phyloP scores from a whole-genome alignment of 2,329 filamentous ascomycete genomes.

The Sarocladium strictum region DNA sequence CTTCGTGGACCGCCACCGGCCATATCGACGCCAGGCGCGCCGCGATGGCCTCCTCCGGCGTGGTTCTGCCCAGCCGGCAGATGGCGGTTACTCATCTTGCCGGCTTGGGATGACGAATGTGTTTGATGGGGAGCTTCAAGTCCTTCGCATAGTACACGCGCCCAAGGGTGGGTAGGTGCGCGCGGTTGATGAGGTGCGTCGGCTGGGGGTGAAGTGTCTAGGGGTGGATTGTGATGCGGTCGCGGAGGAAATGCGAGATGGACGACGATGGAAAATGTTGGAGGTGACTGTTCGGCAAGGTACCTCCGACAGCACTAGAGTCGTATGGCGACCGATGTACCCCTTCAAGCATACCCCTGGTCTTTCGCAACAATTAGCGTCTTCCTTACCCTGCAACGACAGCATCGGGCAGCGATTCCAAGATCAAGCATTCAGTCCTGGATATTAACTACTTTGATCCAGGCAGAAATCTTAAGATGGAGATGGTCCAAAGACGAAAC shows the following conservation, averaged over 20 bases:
- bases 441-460: no score
- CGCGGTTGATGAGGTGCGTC: slow-evolving; percentile 14
- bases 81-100: slow-evolving; percentile 73
- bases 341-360: not conserved
- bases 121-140: not conserved
- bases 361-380: not conserved
- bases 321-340: not conserved
- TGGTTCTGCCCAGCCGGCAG: slow-evolving; percentile 66
- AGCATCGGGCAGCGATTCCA: not conserved
- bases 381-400: not conserved
- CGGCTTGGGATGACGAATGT: slow-evolving; percentile 47
- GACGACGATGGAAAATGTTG: slow-evolving; percentile 10
- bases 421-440: no score
- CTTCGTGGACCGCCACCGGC: slow-evolving; percentile 16
- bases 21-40: slow-evolving; percentile 29
- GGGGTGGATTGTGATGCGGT: not conserved
- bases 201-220: slow-evolving; percentile 10
- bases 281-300: slow-evolving; percentile 4
- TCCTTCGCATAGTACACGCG: slow-evolving; percentile 3
- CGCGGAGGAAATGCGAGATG: not conserved
- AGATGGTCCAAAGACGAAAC: no score
- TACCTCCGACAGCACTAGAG: not conserved
- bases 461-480: no score
- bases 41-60: slow-evolving; percentile 29
- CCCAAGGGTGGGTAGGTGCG: slow-evolving; percentile 11